Percentiles rank a stretch among this genome's conserved stretches.
Evolutionary conservation across 1,284 basidiomycete species (phyloP).

Genomic region (Boletus subluridellus): DNA sequence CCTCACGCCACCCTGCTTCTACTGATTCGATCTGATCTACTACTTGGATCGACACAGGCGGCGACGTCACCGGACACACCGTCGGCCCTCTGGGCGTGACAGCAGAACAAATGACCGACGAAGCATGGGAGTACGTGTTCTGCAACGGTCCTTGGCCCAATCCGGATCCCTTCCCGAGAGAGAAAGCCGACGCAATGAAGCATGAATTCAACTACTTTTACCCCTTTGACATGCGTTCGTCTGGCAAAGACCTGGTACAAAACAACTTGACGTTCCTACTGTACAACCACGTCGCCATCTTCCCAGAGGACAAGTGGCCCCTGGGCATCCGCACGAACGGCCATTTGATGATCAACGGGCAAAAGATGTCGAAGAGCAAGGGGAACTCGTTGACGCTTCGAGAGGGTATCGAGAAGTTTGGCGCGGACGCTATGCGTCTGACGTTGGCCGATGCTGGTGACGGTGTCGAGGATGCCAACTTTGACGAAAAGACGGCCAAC

Average conservation of each 20-base stretch:
- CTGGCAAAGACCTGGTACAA: conserved; percentile 97
- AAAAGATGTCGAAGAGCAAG: conserved; percentile 99
- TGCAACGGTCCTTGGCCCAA: conserved; percentile 74
- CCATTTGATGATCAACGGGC: conserved; percentile 95
- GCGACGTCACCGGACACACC: conserved; percentile 73
- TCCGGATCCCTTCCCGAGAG: conserved; percentile 61
- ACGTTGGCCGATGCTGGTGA: conserved; percentile 96
- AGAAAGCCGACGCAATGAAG: conserved; percentile 82
- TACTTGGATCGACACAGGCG: conserved; percentile 40
- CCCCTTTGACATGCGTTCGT: conserved; percentile 96
- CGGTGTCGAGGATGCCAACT: conserved; percentile 96
- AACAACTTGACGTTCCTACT: conserved; percentile 96
- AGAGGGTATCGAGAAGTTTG: conserved; percentile 82
- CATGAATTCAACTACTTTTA: conserved; percentile 98
- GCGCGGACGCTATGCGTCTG: conserved; percentile 89
- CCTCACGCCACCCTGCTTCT: background rate
- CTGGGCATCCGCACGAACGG: conserved; percentile 92
- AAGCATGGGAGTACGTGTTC: conserved; percentile 95
- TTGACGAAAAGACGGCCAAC: conserved; percentile 98
- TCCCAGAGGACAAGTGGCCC: conserved; percentile 94
- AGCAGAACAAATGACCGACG: conserved; percentile 93
- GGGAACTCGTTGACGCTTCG: conserved; percentile 83
- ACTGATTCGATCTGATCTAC: background rate
- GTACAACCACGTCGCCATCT: conserved; percentile 93
- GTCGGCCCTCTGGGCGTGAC: conserved; percentile 84